Base-by-base conservation (phyloP, 2,329 filamentous ascomycete species). In the Colletotrichum sublineola region DNA sequence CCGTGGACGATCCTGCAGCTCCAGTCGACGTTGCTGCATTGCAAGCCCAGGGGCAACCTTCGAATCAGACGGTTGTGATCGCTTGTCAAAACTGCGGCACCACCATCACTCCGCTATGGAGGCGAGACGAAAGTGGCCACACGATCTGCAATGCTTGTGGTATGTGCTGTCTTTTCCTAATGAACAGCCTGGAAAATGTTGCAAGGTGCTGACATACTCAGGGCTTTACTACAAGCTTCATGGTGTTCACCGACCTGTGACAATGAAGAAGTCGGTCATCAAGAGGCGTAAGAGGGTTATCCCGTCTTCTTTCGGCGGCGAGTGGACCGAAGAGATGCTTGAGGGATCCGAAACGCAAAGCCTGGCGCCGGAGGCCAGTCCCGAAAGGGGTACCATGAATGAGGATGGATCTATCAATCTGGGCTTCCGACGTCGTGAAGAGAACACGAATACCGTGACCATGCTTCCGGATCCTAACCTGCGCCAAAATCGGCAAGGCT, bases 241-340 rank as follows among this genome's bases (percentile, higher is more conserved):
- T 80, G 95, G 95, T 67, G 91, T 95, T 40, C 96, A 98, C 81
- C 90, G 96, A 53, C 96, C 96, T 0, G 94, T 96, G 6, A 94
- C 94, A n/a, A 98, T 99, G 96, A 99, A 98, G 83, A 98, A 98
- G 82, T 93, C 94, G 3, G 93, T 97, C 36, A 99, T 99, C 81
- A 98, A 99, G 83, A 90, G 96, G 74, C 89, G 96, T 73, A 98
- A 98, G 86, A 92, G 96, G 71, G 95, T 98, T 7, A 95, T 98
- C 55, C 95, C 96, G 24, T 94, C 93, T 24, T 85, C 90, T 24
- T 81, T 81, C 3, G 76, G 76, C 1, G 83, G 84, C 64, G 81
- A 82, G 29, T 84, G 65, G 79, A 79, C 36, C 77, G 84, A 84
- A 42, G 82, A 86, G 61, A 80, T 84, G 57, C 84, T 86, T 46